Base-by-base conservation (phyloP, 1,284 basidiomycete species). In the Naganishia albida region DNA sequence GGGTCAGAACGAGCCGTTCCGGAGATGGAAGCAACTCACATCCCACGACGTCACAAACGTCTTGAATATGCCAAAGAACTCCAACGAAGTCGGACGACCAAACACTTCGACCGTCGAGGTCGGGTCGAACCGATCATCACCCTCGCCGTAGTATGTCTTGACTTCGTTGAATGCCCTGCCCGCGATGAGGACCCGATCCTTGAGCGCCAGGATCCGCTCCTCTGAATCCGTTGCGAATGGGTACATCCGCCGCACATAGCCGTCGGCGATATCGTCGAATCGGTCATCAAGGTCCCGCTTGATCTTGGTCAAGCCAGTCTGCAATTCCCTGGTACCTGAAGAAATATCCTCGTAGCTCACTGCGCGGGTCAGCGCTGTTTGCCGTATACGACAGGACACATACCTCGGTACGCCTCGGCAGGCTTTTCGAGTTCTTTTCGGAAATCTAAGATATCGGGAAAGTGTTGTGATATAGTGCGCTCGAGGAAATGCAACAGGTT, bases 401-500 rank as follows among this genome's bases (percentile, higher is more conserved):
- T 70, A 91, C 93, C 88, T 84, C 94, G 85, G 78, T 94, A 95
- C 0, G 94, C 93, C 72, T 96, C 93, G 1, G 93, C 88, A 0
- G 95, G 93, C 72, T 88, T 90, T 62, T 84, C 84, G 28, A 99
- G 82, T 79, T 99, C 95, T 8, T 93, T 88, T 51, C 97, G 77
- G 78, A 98, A 99, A 2, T 83, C 83, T 73, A 91, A 90, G 82
- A 96, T 91, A 43, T 88, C 84, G 12, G 88, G 88, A 81, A 98
- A 98, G 72, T 93, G 88, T 72, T 88, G 89, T 12, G 87, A 83
- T 6, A 99, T 87, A 0, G 92, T 95, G 60, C 88, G 84, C 75
- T 98, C 94, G 59, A 98, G 80, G 82, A 98, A 98, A 78, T 99
- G 95, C 8, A 99, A 82, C 46, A 99, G 83, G 0, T 95, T 99